A percentile compares a stretch with the other conserved stretches of the same genome.
Evolutionary conservation across 2,329 filamentous ascomycete genomes (phyloP).

Genomic region (Penicillium sp.): DNA sequence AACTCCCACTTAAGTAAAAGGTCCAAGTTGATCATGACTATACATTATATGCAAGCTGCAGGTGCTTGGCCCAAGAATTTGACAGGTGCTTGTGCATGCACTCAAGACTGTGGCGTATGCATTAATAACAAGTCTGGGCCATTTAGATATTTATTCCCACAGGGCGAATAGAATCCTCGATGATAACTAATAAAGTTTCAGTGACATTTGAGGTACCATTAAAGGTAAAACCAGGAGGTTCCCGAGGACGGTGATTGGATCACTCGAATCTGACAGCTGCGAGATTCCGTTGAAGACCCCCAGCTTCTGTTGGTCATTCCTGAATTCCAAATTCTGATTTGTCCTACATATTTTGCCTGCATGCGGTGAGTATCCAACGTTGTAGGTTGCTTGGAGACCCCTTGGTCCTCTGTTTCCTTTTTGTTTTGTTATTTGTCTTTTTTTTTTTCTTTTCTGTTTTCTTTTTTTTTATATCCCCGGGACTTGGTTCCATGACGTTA

Average conservation of each 20-base stretch:
- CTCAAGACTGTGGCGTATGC: conserved; percentile 9
- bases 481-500: neutral
- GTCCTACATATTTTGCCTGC: too few relatives aligned
- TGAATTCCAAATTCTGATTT: neutral
- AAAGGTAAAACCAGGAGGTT: neutral
- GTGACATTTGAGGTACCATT: conserved; percentile 15
- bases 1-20: neutral
- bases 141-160: neutral
- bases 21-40: neutral
- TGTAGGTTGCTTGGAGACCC: too few relatives aligned
- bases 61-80: conserved; percentile 9
- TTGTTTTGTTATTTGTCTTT: too few relatives aligned
- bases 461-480: neutral
- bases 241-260: neutral
- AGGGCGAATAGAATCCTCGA: neutral
- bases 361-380: too few relatives aligned
- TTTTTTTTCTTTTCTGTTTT: too few relatives aligned
- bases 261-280: conserved; percentile 4
- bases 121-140: conserved; percentile 16
- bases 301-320: neutral
- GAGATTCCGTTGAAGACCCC: neutral
- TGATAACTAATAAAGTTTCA: conserved; percentile 1
- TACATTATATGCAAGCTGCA: conserved; percentile 16
- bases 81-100: conserved; percentile 14
- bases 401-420: too few relatives aligned